Evolutionary conservation across 768 basidiomycete species (phyloP), one percentile per base, ranked within the genome.

Genomic region (Zangia roseola): DNA sequence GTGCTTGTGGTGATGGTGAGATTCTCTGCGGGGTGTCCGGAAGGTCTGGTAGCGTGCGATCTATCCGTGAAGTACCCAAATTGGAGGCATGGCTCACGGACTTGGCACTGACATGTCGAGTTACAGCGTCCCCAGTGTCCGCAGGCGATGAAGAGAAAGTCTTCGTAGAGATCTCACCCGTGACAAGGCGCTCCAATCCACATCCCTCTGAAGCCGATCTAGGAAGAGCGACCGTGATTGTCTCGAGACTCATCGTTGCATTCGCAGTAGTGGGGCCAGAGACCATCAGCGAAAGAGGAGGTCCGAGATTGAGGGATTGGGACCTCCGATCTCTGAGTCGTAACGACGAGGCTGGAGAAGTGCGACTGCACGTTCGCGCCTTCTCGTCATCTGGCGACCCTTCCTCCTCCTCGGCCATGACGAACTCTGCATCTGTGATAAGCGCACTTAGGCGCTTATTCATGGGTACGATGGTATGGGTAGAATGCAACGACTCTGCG

Each of bases 401-500:
- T 35, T 76, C 73, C 17, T 80, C 76, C 62, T 86, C 84, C 62
- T 88, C 86, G 10, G 80, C 69, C 74, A 80, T 82, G 30, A 72
- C 73, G 61, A 83, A 84, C 51, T 88, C 85, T 4, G 80, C 76
- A 55, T 88, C 87, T 10, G 78, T 79, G 34, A 86, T 69, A 26
- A 88, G 72, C 4, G 83, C 80, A 59, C 87, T 89, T 34, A 83
- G 69, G 23, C 88, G 78, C 65, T 81, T 85, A 63, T 76, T 79
- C 30, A 74, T 69, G 9, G 84, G 84, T 4, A 88, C 83, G 48
- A 90, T 70, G 17, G 88, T 91, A 59, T 84, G 77, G 5, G 75
- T 83, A 7, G 86, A 88, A 41, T 87, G 85, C 45, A 88, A 70
- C 1, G 86, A 88, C 52, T 88, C 88, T 9, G 86, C 86, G 69